Percentiles rank a stretch among this genome's conserved stretches.
phyloP scores from a whole-genome alignment of 352 stramenopile genomes.

The Phytophthora ohioensis region DNA sequence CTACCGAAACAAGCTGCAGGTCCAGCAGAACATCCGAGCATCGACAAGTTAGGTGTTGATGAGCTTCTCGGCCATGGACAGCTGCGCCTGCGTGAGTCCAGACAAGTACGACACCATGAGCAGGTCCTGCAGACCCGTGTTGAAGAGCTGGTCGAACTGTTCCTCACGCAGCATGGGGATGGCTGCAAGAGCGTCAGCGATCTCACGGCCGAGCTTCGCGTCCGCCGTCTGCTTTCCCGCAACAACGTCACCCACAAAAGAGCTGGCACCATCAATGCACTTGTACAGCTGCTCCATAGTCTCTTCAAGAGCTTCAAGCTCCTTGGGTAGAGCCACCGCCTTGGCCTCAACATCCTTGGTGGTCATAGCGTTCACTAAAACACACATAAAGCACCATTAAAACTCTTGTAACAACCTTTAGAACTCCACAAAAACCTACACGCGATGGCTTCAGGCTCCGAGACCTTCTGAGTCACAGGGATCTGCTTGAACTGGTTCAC shows the following conservation, averaged over 20 bases:
- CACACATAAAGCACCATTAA: constrained; percentile 11
- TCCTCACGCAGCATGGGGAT: constrained; percentile 95
- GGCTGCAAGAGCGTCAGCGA: constrained; percentile 94
- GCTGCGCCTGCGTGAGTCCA: constrained; percentile 97
- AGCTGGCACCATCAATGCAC: constrained; percentile 90
- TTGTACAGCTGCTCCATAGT: constrained; percentile 92
- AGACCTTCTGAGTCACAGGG: constrained; percentile 91
- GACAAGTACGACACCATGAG: constrained; percentile 99
- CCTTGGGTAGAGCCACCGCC: constrained; percentile 67
- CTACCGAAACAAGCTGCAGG: constrained; percentile 33
- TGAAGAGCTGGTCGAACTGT: constrained; percentile 97
- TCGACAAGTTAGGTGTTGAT: constrained; percentile 85
- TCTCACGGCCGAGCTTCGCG: constrained; percentile 91
- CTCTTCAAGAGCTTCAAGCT: constrained; percentile 75
- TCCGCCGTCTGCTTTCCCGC: constrained; percentile 81
- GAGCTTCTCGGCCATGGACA: constrained; percentile 98
- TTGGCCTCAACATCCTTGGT: constrained; percentile 50
- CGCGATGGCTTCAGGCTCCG: constrained; percentile 94
- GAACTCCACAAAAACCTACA: constrained; percentile 63
- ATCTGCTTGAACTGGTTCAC: constrained; percentile 96
- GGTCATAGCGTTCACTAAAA: constrained; percentile 77
- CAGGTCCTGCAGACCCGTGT: constrained; percentile 97
- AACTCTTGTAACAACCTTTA: not conserved
- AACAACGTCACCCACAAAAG: constrained; percentile 94
- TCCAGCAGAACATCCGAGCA: constrained; percentile 5